Conservation (phyloP, 2,329 filamentous ascomycete genomes). For the Knufia fluminis region DNA sequence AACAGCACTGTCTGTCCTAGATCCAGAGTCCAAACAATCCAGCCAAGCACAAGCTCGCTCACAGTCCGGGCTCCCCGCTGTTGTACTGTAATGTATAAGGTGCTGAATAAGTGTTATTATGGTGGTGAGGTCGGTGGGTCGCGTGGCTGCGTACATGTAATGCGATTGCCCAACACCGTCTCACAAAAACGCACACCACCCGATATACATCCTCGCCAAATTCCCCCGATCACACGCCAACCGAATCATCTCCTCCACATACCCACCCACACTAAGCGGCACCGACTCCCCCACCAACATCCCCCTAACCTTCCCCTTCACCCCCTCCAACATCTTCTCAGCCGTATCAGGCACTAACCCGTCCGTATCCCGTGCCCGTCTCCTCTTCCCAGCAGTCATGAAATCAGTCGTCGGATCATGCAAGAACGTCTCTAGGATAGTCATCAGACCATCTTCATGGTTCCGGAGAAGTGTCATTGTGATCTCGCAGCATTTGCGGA, state of each 20-base stretch:
- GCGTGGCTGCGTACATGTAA: too few species aligned
- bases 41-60: too few species aligned
- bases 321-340: slow-evolving; percentile 77
- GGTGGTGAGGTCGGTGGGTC: too few species aligned
- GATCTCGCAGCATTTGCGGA: slow-evolving; percentile 81
- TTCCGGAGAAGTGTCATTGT: slow-evolving; percentile 75
- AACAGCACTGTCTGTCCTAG: too few species aligned
- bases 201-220: slow-evolving; percentile 91
- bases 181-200: slow-evolving; percentile 68
- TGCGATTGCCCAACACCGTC: too few species aligned
- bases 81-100: too few species aligned
- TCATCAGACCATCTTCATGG: slow-evolving; percentile 94
- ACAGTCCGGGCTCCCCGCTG: too few species aligned
- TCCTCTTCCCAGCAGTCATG: slow-evolving; percentile 52
- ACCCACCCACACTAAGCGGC: slow-evolving; percentile 86
- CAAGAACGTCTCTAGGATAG: slow-evolving; percentile 90
- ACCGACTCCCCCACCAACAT: slow-evolving; percentile 80
- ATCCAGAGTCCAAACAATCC: too few species aligned
- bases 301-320: slow-evolving; percentile 76
- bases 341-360: slow-evolving; percentile 54
- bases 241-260: slow-evolving; percentile 90
- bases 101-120: too few species aligned
- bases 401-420: slow-evolving; percentile 95
- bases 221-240: slow-evolving; percentile 74
- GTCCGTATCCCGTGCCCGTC: slow-evolving; percentile 40